Evolutionary conservation across 2,329 filamentous ascomycete genomes (phyloP), one percentile per base, ranked within the genome.

Genomic region (Pseudocercospora macadamiae): DNA sequence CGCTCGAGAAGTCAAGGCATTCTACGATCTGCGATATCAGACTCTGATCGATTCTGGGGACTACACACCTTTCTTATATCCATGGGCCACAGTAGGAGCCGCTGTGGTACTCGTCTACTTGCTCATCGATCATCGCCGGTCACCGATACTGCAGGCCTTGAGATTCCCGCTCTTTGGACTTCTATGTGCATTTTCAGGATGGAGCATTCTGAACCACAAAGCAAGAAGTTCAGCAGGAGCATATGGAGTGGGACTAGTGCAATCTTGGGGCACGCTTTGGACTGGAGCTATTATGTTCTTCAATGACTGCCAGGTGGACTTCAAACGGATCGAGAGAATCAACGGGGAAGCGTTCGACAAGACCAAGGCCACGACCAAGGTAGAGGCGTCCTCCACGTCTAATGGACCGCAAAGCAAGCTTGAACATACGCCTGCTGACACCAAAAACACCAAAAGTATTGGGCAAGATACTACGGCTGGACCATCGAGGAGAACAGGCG

Each of bases 221-320:
- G 79, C 78, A n/a, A 72, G 80, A 6, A 75, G 77, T 23, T 74
- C 83, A 19, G 82, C 78, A 1, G 76, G 80, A 62, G 80, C 82
- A 0, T 82, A 86, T 61, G 80, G 81, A 12, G 72, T 85, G 14
- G 85, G 85, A 0, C 64, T 87, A 16, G 71, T 83, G 6, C 79
- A 75, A 16, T 74, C 78, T 14, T 88, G 82, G 81, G 79, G 79
- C 52, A 73, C 81, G 10, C 71, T 86, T 30, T 86, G 82, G 80
- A 75, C 77, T 30, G 75, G 75, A 0, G 75, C 79, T 0, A 73
- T 87, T 37, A 73, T 87, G 19, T 66, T 86, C 3, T 81, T 82
- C 57, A 81, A 82, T 60, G 82, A 87, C 71, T 76, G 78, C 1
- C 82, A 84, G 64, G 73, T 66, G 9, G 80, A 85, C 39, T 86